Evolutionary conservation across 306 rosid species (phyloP).

Genomic region (Inga laurina): DNA sequence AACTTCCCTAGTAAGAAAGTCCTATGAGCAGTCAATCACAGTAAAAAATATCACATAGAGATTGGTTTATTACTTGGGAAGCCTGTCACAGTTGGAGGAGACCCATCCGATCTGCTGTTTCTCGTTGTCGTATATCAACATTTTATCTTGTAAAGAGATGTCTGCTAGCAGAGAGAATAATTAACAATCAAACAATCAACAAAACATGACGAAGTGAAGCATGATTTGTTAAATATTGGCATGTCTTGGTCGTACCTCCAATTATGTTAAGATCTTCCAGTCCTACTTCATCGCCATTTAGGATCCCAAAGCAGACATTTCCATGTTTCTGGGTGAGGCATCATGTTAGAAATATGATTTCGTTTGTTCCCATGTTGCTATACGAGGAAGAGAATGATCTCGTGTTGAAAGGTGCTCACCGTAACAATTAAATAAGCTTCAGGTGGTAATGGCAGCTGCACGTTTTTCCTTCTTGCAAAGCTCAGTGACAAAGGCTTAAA

Average conservation of each 20-base stretch:
- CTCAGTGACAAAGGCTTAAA: slow-evolving; percentile 61
- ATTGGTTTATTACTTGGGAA: slow-evolving; percentile 56
- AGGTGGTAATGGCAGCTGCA: slow-evolving; percentile 52
- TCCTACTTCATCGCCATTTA: slow-evolving; percentile 52
- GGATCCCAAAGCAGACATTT: slow-evolving; percentile 77
- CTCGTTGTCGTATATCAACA: slow-evolving; percentile 79
- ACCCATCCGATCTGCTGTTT: slow-evolving; percentile 70
- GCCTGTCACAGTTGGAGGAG: slow-evolving; percentile 55
- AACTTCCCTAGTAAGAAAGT: slow-evolving; percentile 31
- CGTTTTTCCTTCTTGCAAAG: slow-evolving; percentile 48
- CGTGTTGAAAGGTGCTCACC: slow-evolving; percentile 31
- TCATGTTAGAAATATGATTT: slow-evolving; percentile 33
- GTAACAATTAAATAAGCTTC: slow-evolving; percentile 66
- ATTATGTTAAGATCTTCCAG: slow-evolving; percentile 57
- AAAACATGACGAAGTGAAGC: not conserved
- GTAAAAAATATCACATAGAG: slow-evolving; percentile 7
- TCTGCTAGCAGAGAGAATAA: slow-evolving; percentile 39
- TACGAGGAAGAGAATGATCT: not conserved
- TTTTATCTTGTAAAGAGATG: slow-evolving; percentile 61
- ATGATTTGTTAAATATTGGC: not conserved
- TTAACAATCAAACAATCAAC: not conserved
- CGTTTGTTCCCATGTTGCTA: not conserved
- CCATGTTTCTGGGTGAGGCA: slow-evolving; percentile 50
- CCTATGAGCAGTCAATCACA: slow-evolving; percentile 7
- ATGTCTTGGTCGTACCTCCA: slow-evolving; percentile 59